Percentiles rank a stretch among this genome's conserved stretches.
Conservation (phyloP, 208 protist genomes). For the Trypanosoma conorhini region DNA sequence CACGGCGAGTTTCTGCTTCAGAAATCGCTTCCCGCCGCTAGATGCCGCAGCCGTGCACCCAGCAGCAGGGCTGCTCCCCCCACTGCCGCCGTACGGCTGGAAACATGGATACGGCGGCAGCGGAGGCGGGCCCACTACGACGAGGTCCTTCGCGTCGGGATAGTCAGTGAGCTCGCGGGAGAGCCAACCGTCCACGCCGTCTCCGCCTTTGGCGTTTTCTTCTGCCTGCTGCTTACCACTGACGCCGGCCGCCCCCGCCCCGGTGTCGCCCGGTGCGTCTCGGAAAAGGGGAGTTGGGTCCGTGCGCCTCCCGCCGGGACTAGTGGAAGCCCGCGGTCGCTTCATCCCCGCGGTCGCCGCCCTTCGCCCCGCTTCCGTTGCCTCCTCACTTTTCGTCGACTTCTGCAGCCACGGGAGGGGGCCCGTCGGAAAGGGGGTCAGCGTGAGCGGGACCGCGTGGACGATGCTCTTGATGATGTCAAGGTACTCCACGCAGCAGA, state of each 20-base stretch:
- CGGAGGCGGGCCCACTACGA: neutral
- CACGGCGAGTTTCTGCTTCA: constrained; percentile 18
- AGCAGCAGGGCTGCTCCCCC: neutral
- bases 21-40: constrained; percentile 15
- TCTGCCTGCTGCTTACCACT: neutral
- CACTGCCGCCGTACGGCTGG: constrained; percentile 6
- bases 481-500: constrained; percentile 60
- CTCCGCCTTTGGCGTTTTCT: constrained; percentile 10
- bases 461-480: constrained; percentile 46
- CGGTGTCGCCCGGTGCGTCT: constrained; percentile 23
- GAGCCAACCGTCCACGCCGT: constrained; percentile 46
- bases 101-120: constrained; percentile 58
- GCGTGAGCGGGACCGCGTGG: constrained; percentile 19
- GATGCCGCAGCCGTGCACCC: neutral
- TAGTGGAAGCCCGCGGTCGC: constrained; percentile 1
- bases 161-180: constrained; percentile 7
- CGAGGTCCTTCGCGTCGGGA: neutral
- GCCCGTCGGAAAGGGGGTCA: constrained; percentile 10
- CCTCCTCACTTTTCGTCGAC: neutral
- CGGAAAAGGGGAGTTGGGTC: constrained; percentile 63
- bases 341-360: constrained; percentile 10
- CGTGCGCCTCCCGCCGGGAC: constrained; percentile 37
- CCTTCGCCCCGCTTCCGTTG: neutral
- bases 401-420: neutral
- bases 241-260: neutral